Conservation (phyloP, 164 flowering plant genomes). For the Warburgia ugandensis region DNA sequence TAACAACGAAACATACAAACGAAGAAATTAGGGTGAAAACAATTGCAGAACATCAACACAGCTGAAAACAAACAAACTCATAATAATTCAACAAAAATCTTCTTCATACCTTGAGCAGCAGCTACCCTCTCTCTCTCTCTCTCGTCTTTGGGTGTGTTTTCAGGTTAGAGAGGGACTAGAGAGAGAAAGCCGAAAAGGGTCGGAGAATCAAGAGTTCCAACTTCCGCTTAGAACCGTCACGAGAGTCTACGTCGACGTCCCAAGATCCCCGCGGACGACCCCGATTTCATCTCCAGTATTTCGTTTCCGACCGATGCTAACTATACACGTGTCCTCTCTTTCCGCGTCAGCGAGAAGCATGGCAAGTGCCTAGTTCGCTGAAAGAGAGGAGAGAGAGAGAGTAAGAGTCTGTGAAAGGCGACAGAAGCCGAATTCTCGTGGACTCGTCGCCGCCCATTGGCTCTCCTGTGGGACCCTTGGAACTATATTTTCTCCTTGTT, state of each 20-base stretch:
- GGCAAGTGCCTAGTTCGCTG: constrained; percentile 3
- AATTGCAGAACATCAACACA: not conserved
- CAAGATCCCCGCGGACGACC: constrained; percentile 5
- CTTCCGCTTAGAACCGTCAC: constrained; percentile 1
- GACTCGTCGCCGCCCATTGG: constrained; percentile 3
- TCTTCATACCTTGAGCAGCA: constrained; percentile 2
- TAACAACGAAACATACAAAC: no score
- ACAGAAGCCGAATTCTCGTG: constrained; percentile 3
- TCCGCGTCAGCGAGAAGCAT: not conserved
- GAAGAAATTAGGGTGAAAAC: no score
- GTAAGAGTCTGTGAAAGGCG: not conserved
- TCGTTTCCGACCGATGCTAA: not conserved
- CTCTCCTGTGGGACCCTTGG: not conserved
- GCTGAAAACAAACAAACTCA: not conserved
- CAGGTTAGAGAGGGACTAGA: not conserved
- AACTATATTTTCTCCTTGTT: no score
- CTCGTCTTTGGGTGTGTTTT: not conserved
- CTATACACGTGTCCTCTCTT: not conserved
- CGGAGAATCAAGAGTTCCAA: constrained; percentile 4
- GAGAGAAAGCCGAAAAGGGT: constrained; percentile 1
- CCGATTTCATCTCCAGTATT: not conserved
- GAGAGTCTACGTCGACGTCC: constrained; percentile 1
- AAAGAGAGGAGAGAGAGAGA: not conserved
- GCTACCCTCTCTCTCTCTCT: constrained; percentile 1
- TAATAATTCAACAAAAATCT: not conserved